phyloP scores from a whole-genome alignment of 106 monocot genomes.

The Allium fistulosum region DNA sequence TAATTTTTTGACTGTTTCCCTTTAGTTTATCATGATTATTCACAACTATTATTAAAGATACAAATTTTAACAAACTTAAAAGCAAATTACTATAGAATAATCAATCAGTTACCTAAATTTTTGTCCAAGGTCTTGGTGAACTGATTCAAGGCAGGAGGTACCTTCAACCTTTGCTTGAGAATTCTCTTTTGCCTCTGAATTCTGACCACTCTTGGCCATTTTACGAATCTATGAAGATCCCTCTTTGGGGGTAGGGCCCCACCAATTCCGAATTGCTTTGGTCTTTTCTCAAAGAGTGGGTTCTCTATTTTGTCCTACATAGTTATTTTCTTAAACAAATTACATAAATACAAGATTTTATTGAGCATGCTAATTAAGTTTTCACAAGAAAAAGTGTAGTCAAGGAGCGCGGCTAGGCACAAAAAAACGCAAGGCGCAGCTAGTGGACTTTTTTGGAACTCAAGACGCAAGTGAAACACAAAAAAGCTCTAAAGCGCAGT shows the following conservation, averaged over 20 bases:
- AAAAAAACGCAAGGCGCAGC: no score
- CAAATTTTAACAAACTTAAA: not conserved
- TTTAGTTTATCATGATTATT: no score
- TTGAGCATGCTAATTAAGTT: no score
- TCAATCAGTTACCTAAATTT: constrained; percentile 55
- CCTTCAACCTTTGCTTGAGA: constrained; percentile 91
- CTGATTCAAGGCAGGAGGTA: constrained; percentile 82
- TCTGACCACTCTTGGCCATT: constrained; percentile 88
- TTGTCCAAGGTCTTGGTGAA: constrained; percentile 85
- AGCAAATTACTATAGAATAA: not conserved
- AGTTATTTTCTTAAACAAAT: not conserved
- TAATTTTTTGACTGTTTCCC: no score
- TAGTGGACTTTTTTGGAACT: no score
- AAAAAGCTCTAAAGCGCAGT: no score
- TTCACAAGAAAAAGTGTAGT: no score
- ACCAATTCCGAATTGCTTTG: constrained; percentile 94
- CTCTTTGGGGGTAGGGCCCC: constrained; percentile 90
- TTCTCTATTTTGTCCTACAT: constrained; percentile 61
- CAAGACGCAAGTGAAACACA: no score
- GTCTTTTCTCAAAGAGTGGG: constrained; percentile 81
- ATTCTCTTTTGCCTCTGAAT: constrained; percentile 93
- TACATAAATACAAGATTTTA: no score
- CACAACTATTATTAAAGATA: not conserved
- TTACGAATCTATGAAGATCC: constrained; percentile 81
- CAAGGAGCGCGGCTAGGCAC: no score